Conservation (phyloP, 768 basidiomycete genomes). For the Candolleomyces aberdarensis region DNA sequence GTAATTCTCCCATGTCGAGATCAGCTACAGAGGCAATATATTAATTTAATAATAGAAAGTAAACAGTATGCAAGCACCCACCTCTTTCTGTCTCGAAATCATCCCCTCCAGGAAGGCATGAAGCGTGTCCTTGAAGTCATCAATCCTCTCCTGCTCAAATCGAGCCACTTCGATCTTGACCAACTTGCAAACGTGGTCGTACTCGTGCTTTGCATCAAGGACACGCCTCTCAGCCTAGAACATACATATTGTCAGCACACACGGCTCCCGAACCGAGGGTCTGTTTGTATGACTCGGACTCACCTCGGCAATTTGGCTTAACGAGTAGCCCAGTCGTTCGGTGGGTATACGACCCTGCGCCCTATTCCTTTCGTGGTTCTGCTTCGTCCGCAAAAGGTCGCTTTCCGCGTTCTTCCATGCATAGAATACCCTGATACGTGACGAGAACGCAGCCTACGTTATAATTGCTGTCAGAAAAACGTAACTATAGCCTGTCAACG, state of each 20-base stretch:
- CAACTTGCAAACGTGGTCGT: constrained; percentile 82
- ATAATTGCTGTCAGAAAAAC: not conserved
- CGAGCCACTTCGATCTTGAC: constrained; percentile 87
- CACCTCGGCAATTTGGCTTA: constrained; percentile 81
- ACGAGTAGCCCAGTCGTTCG: constrained; percentile 69
- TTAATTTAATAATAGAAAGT: not conserved
- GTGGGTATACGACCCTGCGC: constrained; percentile 69
- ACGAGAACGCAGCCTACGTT: constrained; percentile 77
- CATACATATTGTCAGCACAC: not conserved
- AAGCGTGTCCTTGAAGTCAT: constrained; percentile 86
- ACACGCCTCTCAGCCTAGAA: constrained; percentile 79
- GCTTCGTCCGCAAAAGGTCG: constrained; percentile 68
- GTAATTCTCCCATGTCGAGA: constrained; percentile 77
- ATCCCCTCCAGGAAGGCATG: constrained; percentile 85
- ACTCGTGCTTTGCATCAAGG: constrained; percentile 82
- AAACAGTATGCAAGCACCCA: constrained; percentile 23
- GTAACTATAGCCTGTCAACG: not conserved
- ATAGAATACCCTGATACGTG: constrained; percentile 80
- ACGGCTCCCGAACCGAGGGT: too few relatives aligned
- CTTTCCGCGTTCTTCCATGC: constrained; percentile 79
- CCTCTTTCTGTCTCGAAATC: constrained; percentile 82
- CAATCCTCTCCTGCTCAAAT: constrained; percentile 91
- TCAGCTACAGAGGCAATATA: constrained; percentile 47
- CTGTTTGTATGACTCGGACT: constrained; percentile 17
- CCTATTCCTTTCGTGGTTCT: constrained; percentile 78